A percentile compares a stretch with the other conserved stretches of the same genome.
phyloP scores from a whole-genome alignment of 371 early-diverging fungal species.

The Mortierella sp. region DNA sequence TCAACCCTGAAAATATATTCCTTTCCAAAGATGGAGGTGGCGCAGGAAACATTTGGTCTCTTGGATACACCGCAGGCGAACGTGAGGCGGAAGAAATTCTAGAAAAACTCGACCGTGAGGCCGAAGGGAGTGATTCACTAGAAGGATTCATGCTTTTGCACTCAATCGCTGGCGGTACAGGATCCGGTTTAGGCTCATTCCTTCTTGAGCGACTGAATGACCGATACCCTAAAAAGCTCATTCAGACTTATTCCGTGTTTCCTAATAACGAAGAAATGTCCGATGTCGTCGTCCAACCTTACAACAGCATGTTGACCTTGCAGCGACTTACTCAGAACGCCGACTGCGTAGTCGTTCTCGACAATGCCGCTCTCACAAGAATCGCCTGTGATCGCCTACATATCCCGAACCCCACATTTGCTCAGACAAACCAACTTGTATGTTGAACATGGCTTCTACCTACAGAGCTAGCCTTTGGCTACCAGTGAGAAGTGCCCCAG shows the following conservation, averaged over 20 bases:
- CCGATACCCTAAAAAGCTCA: constrained; percentile 97
- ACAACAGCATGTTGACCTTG: constrained; percentile 97
- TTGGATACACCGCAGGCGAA: constrained; percentile 88
- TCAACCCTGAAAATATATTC: constrained; percentile 94
- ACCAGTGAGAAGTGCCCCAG: neutral
- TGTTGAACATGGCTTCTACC: neutral
- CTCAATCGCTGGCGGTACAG: constrained; percentile 97
- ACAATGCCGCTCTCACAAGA: constrained; percentile 95
- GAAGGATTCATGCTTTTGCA: constrained; percentile 95
- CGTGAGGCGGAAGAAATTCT: constrained; percentile 83
- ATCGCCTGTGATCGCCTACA: constrained; percentile 95
- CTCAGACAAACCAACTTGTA: constrained; percentile 97
- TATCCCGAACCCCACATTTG: constrained; percentile 93
- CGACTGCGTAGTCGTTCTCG: constrained; percentile 96
- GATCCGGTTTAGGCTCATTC: constrained; percentile 95
- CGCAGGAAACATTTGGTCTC: constrained; percentile 97
- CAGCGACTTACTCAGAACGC: constrained; percentile 93
- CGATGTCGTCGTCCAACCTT: constrained; percentile 99
- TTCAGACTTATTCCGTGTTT: constrained; percentile 99
- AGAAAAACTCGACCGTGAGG: constrained; percentile 96
- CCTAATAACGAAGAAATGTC: constrained; percentile 97
- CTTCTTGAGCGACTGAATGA: constrained; percentile 91
- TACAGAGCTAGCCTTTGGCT: neutral
- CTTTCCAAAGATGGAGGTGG: constrained; percentile 93
- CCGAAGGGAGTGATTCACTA: constrained; percentile 91